These are phyloP conservation scores for Podospora tetraspora DNA, from an alignment of 495 filamentous ascomycete genomes.

Conservation along the genomic window DNA sequence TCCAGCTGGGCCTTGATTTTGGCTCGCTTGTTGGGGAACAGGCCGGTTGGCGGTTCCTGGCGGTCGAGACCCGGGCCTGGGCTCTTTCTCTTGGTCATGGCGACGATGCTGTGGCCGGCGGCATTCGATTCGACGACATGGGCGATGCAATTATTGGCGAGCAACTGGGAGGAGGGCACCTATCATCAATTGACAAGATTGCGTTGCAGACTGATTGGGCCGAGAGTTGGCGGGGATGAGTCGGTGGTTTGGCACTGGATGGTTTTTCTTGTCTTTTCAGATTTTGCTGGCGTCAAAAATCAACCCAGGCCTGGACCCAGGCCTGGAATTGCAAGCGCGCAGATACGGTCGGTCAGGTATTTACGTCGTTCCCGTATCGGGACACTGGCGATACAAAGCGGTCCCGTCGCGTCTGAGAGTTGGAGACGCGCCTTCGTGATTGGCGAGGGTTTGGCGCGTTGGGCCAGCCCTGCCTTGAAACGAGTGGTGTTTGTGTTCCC, in stretches of 20 bases:
- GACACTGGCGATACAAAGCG: not conserved
- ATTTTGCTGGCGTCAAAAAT: not conserved
- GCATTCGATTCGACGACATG: slow-evolving; percentile 8
- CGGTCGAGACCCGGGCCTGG: not conserved
- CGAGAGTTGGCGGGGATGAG: slow-evolving; percentile 6
- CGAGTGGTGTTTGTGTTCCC: not conserved
- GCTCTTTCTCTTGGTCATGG: slow-evolving; percentile 9
- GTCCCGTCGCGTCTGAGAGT: not conserved
- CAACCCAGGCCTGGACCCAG: not conserved
- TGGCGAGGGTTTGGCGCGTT: not conserved
- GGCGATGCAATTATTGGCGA: slow-evolving; percentile 4
- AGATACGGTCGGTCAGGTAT: not conserved
- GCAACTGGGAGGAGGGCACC: slow-evolving; percentile 7
- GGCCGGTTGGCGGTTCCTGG: not conserved
- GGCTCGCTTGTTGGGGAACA: not conserved
- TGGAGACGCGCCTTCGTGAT: not conserved
- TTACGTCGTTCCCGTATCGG: not conserved
- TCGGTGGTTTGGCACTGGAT: not conserved
- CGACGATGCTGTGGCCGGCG: not conserved
- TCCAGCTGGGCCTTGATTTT: not conserved
- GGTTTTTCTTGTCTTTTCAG: not conserved
- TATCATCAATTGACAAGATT: slow-evolving; percentile 17
- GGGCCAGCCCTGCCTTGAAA: not conserved
- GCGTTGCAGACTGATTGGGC: slow-evolving; percentile 23
- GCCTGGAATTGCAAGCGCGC: not conserved